Evolutionary conservation across 257 asterid species (phyloP).

Genomic region (Forsythia viridissima): DNA sequence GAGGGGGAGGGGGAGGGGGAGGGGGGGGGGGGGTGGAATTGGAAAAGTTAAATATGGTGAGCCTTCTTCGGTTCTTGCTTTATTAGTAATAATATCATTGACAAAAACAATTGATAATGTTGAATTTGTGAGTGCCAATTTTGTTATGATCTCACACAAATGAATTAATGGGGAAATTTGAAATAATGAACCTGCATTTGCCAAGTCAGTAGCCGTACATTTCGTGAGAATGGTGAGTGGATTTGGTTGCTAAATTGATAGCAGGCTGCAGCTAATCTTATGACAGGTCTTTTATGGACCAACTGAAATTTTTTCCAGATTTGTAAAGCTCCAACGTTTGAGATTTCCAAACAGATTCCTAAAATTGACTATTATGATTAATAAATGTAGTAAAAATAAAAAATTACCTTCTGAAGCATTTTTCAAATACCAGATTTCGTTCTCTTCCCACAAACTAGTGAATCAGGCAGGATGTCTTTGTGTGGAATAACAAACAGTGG

Average conservation of each 20-base stretch:
- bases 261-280: not conserved
- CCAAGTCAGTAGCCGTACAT: not conserved
- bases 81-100: no score
- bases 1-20: not conserved
- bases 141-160: not conserved
- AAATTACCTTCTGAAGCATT: no score
- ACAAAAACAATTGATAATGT: no score
- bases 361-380: no score
- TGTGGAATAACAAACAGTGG: no score
- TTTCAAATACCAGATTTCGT: no score
- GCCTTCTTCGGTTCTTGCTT: not conserved
- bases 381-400: no score
- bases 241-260: not conserved
- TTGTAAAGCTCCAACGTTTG: no score
- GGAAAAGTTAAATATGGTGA: not conserved
- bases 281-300: not conserved
- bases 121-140: no score
- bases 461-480: not conserved
- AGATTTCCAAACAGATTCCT: no score
- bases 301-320: no score
- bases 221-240: not conserved
- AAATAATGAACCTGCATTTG: not conserved
- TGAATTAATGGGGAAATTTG: not conserved
- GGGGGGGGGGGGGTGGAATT: not conserved
- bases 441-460: slow-evolving; percentile 1